Base-by-base conservation (phyloP, 2,329 filamentous ascomycete genomes). In the Trichoderma sp. region DNA sequence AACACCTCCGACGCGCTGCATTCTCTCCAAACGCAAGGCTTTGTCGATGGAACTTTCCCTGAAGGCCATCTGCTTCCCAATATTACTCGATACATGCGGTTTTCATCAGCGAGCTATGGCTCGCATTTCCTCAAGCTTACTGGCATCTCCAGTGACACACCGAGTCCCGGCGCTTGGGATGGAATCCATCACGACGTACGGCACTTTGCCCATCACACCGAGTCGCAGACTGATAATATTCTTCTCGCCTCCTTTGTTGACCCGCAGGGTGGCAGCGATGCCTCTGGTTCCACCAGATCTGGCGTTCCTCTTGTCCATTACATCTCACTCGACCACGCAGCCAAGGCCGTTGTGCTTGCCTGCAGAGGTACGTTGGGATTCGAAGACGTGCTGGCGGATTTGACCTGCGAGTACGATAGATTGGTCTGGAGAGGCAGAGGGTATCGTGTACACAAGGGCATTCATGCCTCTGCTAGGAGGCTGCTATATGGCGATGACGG, bases 381-480 rank as follows among this genome's bases (percentile, higher is more conserved):
- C 70, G 90, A 92, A 73, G 90, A 93, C 74, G 86, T 92, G 28
- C 79, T 93, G 43, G 90, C 90, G 0, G 90, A 92, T 74, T 87
- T 92, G 85, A 90, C 90, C 34, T 92, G 90, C 77, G 90, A 91
- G 58, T 92, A 92, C 71, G 89, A 91, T 72, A 84, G 89, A 66
- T 79, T 91, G 11, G 71, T 81, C 5, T 90, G 90, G 89, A 84
- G 87, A 68, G 89, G 88, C 18, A 85, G 83, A 69, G 80, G 81
- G 1, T 92, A 91, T 80, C 88, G 90, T 72, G 90, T 92, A 0
- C 90, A 93, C 78, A 92, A 92, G 76, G 90, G 90, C 16, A 89
- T 93, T 66, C 89, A 92, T 75, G 89, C 90, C 0, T 92, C 90
- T 1, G 90, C 90, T 4, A 84, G 86, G 24, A 85, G 90, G 13